A percentile compares a stretch with the other conserved stretches of the same genome.
Evolutionary conservation across 176 grass and related monocot genomes (phyloP).

Genomic region (Musa acuminata): DNA sequence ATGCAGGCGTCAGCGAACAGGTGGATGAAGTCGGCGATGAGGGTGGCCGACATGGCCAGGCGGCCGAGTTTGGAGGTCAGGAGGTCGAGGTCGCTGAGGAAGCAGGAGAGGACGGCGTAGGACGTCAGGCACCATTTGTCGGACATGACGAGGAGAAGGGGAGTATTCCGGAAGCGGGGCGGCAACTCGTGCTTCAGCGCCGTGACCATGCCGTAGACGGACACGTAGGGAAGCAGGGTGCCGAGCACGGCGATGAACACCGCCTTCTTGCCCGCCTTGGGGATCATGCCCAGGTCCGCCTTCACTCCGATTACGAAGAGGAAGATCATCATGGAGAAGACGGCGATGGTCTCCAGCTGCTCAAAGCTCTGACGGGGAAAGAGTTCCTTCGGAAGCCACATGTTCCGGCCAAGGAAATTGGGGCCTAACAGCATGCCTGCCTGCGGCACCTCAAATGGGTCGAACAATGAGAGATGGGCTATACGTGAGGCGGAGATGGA

Average conservation of each 20-base stretch:
- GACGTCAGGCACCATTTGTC: constrained; percentile 10
- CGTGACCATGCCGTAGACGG: constrained; percentile 36
- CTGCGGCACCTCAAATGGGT: background rate
- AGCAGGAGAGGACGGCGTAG: constrained; percentile 23
- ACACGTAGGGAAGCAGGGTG: constrained; percentile 29
- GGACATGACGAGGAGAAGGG: constrained; percentile 9
- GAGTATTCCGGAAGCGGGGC: background rate
- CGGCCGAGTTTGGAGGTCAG: constrained; percentile 27
- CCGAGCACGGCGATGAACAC: constrained; percentile 36
- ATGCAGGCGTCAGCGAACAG: background rate
- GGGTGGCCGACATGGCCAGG: constrained; percentile 26
- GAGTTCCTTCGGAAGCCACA: background rate
- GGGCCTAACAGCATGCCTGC: background rate
- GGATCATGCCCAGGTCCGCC: constrained; percentile 48
- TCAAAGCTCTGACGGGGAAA: background rate
- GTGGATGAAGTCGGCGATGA: constrained; percentile 7
- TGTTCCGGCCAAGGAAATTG: background rate
- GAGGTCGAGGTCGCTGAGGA: constrained; percentile 27
- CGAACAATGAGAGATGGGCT: no score
- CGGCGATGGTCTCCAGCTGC: background rate
- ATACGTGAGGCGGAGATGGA: no score
- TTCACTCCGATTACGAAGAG: constrained; percentile 51
- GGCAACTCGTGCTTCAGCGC: constrained; percentile 39
- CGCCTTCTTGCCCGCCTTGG: constrained; percentile 40
- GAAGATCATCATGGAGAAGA: background rate